phyloP scores from a whole-genome alignment of 768 basidiomycete genomes.

The Cytidiella melzeri region DNA sequence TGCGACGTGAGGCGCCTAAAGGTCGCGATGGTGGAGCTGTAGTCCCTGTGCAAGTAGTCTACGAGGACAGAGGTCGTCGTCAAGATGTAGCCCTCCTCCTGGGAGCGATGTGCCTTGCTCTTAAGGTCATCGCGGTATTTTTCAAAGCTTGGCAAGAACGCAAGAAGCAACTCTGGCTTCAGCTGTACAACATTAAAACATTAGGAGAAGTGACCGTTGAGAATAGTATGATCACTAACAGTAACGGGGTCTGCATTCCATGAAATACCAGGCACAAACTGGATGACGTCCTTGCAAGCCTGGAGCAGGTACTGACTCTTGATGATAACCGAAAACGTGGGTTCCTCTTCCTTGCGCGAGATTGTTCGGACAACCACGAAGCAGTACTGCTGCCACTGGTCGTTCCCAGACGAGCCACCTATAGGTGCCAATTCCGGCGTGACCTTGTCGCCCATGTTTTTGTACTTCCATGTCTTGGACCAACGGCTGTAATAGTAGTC shows the following conservation, averaged over 20 bases:
- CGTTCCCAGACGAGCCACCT: slow-evolving; percentile 30
- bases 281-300: slow-evolving; percentile 53
- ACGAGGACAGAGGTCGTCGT: slow-evolving; percentile 44
- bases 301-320: slow-evolving; percentile 54
- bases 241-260: slow-evolving; percentile 55
- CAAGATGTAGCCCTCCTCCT: slow-evolving; percentile 37
- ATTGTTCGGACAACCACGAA: slow-evolving; percentile 53
- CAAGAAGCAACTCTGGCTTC: slow-evolving; percentile 49
- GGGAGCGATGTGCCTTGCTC: slow-evolving; percentile 28
- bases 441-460: slow-evolving; percentile 52
- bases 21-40: slow-evolving; percentile 39
- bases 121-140: slow-evolving; percentile 37
- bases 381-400: slow-evolving; percentile 52
- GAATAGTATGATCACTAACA: slow-evolving; percentile 23
- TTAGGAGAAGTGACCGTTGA: neutral
- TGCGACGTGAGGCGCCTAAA: slow-evolving; percentile 44
- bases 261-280: slow-evolving; percentile 49
- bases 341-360: slow-evolving; percentile 28
- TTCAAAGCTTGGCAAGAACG: slow-evolving; percentile 42
- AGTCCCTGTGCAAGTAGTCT: slow-evolving; percentile 43
- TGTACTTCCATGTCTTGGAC: slow-evolving; percentile 52
- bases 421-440: slow-evolving; percentile 41
- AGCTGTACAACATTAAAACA: slow-evolving; percentile 27
- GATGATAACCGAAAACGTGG: slow-evolving; percentile 47
- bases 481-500: slow-evolving; percentile 55